Evolutionary conservation across 2,329 filamentous ascomycete genomes (phyloP).

Genomic region (Coniochaeta prunicola): DNA sequence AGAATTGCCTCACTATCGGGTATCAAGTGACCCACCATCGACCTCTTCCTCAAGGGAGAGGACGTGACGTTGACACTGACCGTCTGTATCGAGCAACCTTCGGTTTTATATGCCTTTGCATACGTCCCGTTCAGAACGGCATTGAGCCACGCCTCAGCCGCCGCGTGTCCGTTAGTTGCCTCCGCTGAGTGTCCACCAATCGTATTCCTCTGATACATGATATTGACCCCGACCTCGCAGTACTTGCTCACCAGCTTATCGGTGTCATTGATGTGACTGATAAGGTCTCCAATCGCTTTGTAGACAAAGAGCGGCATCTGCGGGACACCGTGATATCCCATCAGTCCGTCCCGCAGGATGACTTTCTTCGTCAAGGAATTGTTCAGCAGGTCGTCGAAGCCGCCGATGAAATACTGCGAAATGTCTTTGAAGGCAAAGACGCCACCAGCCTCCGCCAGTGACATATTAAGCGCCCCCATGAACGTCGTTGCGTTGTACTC

Average conservation of each 20-base stretch:
- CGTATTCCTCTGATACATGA: slow-evolving; percentile 33
- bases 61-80: not conserved
- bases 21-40: not conserved
- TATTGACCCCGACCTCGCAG: slow-evolving; percentile 29
- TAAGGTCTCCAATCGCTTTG: slow-evolving; percentile 34
- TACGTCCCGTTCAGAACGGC: not conserved
- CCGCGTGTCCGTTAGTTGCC: slow-evolving; percentile 12
- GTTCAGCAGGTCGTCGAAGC: slow-evolving; percentile 10
- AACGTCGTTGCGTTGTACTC: slow-evolving; percentile 11
- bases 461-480: slow-evolving; percentile 9
- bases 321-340: slow-evolving; percentile 22
- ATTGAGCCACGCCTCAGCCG: not conserved
- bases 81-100: not conserved
- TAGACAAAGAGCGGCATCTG: slow-evolving; percentile 31
- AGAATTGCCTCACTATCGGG: not conserved
- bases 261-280: slow-evolving; percentile 30
- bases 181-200: slow-evolving; percentile 30
- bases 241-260: slow-evolving; percentile 30
- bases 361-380: slow-evolving; percentile 11
- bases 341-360: not conserved
- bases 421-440: slow-evolving; percentile 7
- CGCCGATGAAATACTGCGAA: slow-evolving; percentile 10
- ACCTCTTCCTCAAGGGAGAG: not conserved
- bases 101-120: not conserved
- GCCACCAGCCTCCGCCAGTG: slow-evolving; percentile 6